Evolutionary conservation across 768 basidiomycete genomes (phyloP).

Genomic region (Sporobolomyces phaffii): DNA sequence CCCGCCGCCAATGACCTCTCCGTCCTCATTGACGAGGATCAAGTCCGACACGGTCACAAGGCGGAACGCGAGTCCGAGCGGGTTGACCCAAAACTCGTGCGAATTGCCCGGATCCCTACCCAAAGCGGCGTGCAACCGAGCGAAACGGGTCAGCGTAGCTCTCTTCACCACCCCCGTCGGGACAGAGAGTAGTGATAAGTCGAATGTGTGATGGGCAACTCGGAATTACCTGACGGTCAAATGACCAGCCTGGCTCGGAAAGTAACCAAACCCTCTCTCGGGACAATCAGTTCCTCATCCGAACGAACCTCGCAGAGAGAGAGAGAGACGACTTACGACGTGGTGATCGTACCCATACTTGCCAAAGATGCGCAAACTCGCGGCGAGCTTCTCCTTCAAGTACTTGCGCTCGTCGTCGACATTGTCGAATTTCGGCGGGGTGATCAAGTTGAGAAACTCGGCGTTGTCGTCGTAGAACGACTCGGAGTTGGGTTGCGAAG

Average conservation of each 20-base stretch:
- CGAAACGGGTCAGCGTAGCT: too few relatives aligned
- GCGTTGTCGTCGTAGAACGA: constrained; percentile 17
- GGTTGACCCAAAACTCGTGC: constrained; percentile 22
- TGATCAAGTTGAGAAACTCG: constrained; percentile 6
- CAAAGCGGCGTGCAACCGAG: too few relatives aligned
- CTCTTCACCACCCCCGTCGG: neutral
- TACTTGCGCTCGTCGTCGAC: constrained; percentile 22
- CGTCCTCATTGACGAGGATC: constrained; percentile 46
- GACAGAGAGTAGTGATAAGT: neutral
- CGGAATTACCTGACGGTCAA: constrained; percentile 21
- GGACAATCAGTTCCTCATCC: neutral
- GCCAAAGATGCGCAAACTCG: constrained; percentile 30
- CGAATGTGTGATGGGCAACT: too few relatives aligned
- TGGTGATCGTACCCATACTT: constrained; percentile 26
- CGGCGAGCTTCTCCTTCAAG: constrained; percentile 24
- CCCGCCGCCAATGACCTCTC: constrained; percentile 46
- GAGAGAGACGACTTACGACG: constrained; percentile 8
- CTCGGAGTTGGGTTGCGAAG: neutral
- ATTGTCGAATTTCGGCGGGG: constrained; percentile 16
- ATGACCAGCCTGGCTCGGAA: constrained; percentile 17
- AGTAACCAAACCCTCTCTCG: neutral
- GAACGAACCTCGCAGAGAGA: too few relatives aligned
- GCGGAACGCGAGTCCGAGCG: constrained; percentile 10
- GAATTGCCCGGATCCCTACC: too few relatives aligned
- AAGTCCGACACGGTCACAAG: constrained; percentile 25